A percentile compares a stretch with the other conserved stretches of the same genome.
phyloP scores from a whole-genome alignment of 495 filamentous ascomycete genomes.

The Aspergillus egyptiacus region DNA sequence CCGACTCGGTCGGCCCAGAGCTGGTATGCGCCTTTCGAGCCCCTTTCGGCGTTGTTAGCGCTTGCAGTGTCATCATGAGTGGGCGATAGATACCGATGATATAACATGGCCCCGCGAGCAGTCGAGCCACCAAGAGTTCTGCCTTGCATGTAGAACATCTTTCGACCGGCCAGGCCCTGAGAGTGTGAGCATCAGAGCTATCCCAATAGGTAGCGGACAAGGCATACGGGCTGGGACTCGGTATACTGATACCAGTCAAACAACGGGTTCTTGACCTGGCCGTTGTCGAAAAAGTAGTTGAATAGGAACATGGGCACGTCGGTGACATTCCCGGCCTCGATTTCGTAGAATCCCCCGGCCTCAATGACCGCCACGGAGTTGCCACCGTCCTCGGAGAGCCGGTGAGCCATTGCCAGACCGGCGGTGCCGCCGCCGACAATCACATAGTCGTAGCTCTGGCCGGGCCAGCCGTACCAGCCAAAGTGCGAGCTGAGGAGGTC shows the following conservation, averaged over 20 bases:
- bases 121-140: background rate
- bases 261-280: background rate
- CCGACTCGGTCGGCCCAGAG: constrained; percentile 53
- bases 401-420: background rate
- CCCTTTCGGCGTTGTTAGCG: background rate
- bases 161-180: background rate
- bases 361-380: background rate
- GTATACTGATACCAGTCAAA: constrained; percentile 1
- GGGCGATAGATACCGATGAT: background rate
- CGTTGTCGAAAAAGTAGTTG: constrained; percentile 1
- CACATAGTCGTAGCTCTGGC: background rate
- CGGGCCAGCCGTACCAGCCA: background rate
- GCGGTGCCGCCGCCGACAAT: background rate
- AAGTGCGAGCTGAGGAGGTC: background rate
- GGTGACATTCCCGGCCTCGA: background rate
- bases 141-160: constrained; percentile 1
- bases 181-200: background rate
- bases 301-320: background rate
- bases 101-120: background rate
- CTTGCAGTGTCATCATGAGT: background rate
- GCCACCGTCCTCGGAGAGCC: background rate
- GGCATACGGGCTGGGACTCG: background rate
- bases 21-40: background rate
- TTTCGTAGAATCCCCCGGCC: background rate
- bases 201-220: background rate